Base-by-base conservation (phyloP, 768 basidiomycete species). In the Kwoniella bestiolae region DNA sequence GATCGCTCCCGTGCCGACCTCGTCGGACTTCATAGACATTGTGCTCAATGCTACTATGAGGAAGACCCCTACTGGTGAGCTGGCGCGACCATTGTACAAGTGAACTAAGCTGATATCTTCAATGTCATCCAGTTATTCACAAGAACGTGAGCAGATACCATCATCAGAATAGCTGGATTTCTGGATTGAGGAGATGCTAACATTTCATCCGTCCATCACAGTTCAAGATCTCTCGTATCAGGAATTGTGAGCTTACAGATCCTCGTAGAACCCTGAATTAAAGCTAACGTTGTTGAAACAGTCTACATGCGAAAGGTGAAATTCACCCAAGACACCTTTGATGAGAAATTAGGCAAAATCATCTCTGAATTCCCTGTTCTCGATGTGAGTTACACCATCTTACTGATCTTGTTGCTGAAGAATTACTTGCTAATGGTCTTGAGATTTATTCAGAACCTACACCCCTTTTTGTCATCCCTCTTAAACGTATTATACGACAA, bases 401-500 rank as follows among this genome's bases (percentile, higher is more conserved):
- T n/a, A 18, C 2, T 23, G 21, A 47, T 2, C 21, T n/a, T 25
- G 6, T 46, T 18, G 50, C 12, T 14, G 38, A 52, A 28, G 18
- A 16, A n/a, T 23, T 6, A 21, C 38, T 55, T 51, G 18, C 14
- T 55, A 26, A 53, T 8, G 7, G 14, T 34, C 35, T 50, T 1
- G 2, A 23, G 5, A 35, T 29, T 55, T 29, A 12, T n/a, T 9
- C 75, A 87, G 85, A 95, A 98, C 79, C 85, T 99, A 9, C 96
- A 99, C 81, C 96, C 96, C 1, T 99, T 98, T 85, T 85, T 98
- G 18, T 86, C 92, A 1, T 94, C 94, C 2, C 85, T 99, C 18
- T 88, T 99, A 86, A 99, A 99, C 82, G 96, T 99, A 16, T 86
- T 99, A 45, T 99, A 99, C 82, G 96, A 99, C 86, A 98, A 98